phyloP scores from a whole-genome alignment of 768 basidiomycete genomes.

The Podaxis sp. region DNA sequence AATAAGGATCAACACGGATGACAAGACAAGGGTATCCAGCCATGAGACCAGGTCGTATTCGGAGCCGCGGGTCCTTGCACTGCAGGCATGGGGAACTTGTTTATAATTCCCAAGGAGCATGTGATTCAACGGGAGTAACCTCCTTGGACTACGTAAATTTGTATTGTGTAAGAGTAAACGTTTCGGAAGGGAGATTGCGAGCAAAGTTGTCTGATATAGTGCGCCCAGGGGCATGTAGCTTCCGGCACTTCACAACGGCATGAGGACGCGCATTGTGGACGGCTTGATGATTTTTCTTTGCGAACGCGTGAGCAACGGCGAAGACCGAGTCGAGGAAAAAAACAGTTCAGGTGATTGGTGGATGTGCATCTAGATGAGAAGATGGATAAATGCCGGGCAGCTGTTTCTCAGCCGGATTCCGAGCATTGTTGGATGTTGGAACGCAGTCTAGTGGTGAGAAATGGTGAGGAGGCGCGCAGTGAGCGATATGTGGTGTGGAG shows the following conservation, averaged over 20 bases:
- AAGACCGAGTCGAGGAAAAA: neutral
- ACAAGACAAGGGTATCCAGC: neutral
- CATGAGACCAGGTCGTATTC: neutral
- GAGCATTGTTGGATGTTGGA: neutral
- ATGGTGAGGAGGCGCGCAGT: neutral
- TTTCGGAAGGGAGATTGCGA: neutral
- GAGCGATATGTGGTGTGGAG: neutral
- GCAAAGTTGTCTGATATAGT: neutral
- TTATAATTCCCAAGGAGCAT: no score
- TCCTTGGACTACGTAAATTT: neutral
- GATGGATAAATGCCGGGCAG: neutral
- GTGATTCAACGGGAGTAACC: neutral
- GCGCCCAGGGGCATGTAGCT: neutral
- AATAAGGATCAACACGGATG: neutral
- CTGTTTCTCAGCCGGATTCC: neutral
- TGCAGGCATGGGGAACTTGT: neutral
- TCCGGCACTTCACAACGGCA: neutral
- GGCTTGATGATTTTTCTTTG: neutral
- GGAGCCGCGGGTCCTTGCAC: neutral
- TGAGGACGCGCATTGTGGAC: neutral
- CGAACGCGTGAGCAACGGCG: neutral
- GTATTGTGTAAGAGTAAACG: neutral
- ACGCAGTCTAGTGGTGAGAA: neutral
- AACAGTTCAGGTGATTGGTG: neutral
- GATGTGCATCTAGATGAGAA: neutral